Evolutionary conservation across 139 green algal genomes (phyloP), one percentile per base, ranked within the genome.

Genomic region (Astrephomene gubernaculifera): DNA sequence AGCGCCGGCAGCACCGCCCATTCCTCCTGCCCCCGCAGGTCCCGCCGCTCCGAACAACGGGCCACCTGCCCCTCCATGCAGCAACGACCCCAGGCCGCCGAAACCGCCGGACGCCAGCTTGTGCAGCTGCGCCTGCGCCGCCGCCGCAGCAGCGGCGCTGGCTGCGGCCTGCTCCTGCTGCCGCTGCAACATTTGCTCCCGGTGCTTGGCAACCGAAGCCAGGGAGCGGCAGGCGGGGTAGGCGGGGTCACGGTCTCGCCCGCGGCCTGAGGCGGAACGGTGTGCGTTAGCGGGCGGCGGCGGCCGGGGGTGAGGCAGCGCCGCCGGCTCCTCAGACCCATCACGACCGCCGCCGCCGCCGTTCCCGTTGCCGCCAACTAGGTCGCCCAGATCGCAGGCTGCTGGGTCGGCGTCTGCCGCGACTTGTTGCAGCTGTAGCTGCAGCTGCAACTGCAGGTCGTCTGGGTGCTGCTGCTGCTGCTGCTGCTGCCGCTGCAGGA

Each of bases 51-150:
- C 49, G 12, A 75, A 75, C 17, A 75, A 75, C 25, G 68, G 52
- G 6, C 74, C 54, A 1, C 36, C 9, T 4, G 24, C 74, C 35
- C 45, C 35, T 17, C n/a, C 71, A 10, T 33, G 71, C 5, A 65
- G n/a, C n/a, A 38, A 14, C 33, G 45, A 9, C 21, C 71, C n/a
- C 22, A 63, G 19, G 31, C 60, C 29, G 53, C 35, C 53, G 17
- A 71, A 9, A 33, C 57, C 54, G 27, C 53, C 24, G 29, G 38
- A 8, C 54, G 27, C 35, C 8, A 29, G 36, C 5, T 36, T 25
- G 25, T 75, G 68, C 68, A 75, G 38, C 43, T 78, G 31, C 38
- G 38, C 54, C 54, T 70, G 74, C 38, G 54, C 44, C n/a, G 79
- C 63, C 44, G 64, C 25, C 44, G 79, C 63, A 0, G 79, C 63